phyloP scores from a whole-genome alignment of 768 basidiomycete species.

The Hygrophoropsis aurantiaca region DNA sequence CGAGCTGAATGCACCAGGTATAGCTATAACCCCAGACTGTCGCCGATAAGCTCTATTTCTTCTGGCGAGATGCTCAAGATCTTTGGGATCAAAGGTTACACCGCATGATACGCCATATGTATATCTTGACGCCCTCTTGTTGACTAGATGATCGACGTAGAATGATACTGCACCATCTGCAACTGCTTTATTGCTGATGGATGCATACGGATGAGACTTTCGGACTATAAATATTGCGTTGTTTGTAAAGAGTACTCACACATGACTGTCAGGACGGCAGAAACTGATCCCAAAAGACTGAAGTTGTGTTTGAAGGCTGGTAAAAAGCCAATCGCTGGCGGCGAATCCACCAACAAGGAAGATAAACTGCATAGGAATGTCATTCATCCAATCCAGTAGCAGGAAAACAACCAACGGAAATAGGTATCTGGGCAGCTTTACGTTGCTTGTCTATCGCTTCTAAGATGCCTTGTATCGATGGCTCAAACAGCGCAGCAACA shows the following conservation, averaged over 20 bases:
- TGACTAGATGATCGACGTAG: slow-evolving; percentile 48
- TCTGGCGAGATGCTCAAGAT: slow-evolving; percentile 43
- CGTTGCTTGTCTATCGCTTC: slow-evolving; percentile 35
- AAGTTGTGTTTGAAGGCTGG: slow-evolving; percentile 39
- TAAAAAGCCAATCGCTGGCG: slow-evolving; percentile 49
- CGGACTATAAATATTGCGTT: no score
- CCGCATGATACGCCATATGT: slow-evolving; percentile 48
- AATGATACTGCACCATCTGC: slow-evolving; percentile 49
- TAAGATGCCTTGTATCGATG: slow-evolving; percentile 37
- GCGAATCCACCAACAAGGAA: slow-evolving; percentile 58
- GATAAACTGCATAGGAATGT: slow-evolving; percentile 25
- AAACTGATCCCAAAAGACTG: slow-evolving; percentile 39
- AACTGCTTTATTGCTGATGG: slow-evolving; percentile 46
- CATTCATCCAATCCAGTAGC: background rate
- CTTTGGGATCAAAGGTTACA: slow-evolving; percentile 31
- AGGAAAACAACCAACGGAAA: slow-evolving; percentile 27
- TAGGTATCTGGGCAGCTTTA: slow-evolving; percentile 25
- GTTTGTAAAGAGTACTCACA: slow-evolving; percentile 37
- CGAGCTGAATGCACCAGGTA: slow-evolving; percentile 41
- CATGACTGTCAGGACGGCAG: slow-evolving; percentile 51
- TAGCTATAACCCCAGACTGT: slow-evolving; percentile 36
- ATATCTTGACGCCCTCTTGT: slow-evolving; percentile 44
- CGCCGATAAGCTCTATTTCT: slow-evolving; percentile 28
- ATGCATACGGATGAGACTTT: slow-evolving; percentile 11
- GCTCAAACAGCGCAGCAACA: slow-evolving; percentile 44